phyloP scores from a whole-genome alignment of 2,329 filamentous ascomycete species.

The Thelonectria rubi region DNA sequence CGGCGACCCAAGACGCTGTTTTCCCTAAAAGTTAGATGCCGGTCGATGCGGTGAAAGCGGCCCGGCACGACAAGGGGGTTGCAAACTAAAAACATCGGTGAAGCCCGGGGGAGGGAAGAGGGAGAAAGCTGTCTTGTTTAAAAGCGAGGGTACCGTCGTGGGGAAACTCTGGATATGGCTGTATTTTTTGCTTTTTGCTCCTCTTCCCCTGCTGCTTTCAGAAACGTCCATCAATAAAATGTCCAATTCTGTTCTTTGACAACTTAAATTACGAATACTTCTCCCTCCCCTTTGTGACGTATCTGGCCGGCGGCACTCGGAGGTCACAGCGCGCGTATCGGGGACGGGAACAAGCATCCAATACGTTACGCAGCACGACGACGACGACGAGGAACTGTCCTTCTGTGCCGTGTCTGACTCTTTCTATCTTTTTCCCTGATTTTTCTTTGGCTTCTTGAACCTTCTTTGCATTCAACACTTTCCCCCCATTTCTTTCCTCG shows the following conservation, averaged over 20 bases:
- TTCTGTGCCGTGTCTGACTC: constrained; percentile 18
- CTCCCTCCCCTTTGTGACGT: neutral
- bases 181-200: neutral
- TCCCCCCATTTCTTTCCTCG: neutral
- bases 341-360: constrained; percentile 6
- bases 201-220: neutral
- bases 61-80: neutral
- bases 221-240: neutral
- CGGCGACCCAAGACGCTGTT: neutral
- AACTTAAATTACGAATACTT: no score
- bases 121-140: no score
- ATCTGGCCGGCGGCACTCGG: constrained; percentile 9
- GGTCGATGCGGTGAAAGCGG: neutral
- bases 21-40: no score
- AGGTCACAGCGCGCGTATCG: constrained; percentile 11
- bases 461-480: neutral
- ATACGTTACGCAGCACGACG: neutral
- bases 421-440: neutral
- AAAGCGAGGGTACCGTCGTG: neutral
- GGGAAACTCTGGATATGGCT: neutral
- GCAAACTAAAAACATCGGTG: neutral
- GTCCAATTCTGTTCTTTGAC: neutral
- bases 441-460: neutral
- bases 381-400: neutral
- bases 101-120: neutral